Percentiles rank a stretch among this genome's conserved stretches.
Evolutionary conservation across 352 stramenopile species (phyloP).

Genomic region (Globisporangium ultimum): DNA sequence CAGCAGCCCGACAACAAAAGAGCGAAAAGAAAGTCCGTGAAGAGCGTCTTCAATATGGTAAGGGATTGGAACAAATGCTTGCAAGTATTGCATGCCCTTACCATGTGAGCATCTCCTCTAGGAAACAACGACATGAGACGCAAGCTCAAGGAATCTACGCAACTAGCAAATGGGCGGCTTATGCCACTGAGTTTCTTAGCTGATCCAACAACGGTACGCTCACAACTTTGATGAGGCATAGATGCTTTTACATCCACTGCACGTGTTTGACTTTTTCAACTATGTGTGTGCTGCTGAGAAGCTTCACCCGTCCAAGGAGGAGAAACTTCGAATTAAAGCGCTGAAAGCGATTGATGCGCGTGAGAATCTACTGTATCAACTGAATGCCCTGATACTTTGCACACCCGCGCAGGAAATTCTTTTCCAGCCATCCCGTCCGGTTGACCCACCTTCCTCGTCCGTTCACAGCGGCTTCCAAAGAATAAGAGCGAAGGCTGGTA

Average conservation of each 20-base stretch:
- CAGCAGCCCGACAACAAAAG: conserved; percentile 2
- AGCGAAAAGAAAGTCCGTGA: conserved; percentile 56
- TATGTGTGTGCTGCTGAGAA: conserved; percentile 9
- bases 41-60: conserved; percentile 56
- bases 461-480: conserved; percentile 21
- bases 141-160: conserved; percentile 11
- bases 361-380: conserved; percentile 66
- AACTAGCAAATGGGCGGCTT: conserved; percentile 17
- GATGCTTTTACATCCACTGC: background rate
- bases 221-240: too few species aligned
- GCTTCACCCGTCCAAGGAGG: conserved; percentile 39
- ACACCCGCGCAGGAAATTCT: conserved; percentile 56
- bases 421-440: conserved; percentile 46
- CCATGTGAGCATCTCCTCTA: background rate
- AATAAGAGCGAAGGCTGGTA: conserved; percentile 40
- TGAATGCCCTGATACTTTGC: conserved; percentile 67
- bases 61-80: background rate
- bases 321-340: conserved; percentile 69
- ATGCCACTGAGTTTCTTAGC: conserved; percentile 29
- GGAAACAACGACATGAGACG: conserved; percentile 28
- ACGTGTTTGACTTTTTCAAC: background rate
- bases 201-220: conserved; percentile 16
- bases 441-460: conserved; percentile 19
- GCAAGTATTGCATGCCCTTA: background rate
- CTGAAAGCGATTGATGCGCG: conserved; percentile 62